These are phyloP conservation scores for Hibiscus mutabilis DNA, from an alignment of 345 rosid species.

Conservation along the genomic window DNA sequence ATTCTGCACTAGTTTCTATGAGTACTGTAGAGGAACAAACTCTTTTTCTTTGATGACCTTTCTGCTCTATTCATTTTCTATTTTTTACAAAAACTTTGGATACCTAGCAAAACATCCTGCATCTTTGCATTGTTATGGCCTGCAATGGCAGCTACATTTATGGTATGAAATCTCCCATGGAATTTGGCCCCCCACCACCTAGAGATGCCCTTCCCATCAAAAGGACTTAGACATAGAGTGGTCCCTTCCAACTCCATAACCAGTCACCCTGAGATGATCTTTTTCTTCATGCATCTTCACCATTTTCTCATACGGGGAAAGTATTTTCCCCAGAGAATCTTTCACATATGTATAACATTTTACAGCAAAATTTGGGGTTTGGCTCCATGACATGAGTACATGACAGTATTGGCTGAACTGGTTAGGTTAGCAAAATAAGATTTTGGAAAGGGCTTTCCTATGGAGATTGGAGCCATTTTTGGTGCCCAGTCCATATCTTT, in stretches of 20 bases:
- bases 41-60: neutral
- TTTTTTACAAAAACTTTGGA: slow-evolving; percentile 27
- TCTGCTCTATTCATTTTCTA: neutral
- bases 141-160: slow-evolving; percentile 18
- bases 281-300: neutral
- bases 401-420: neutral
- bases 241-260: slow-evolving; percentile 14
- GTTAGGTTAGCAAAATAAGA: neutral
- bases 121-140: slow-evolving; percentile 33
- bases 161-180: slow-evolving; percentile 19
- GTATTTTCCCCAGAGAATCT: neutral
- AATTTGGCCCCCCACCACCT: slow-evolving; percentile 21
- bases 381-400: neutral
- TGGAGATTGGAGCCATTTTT: neutral
- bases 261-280: neutral
- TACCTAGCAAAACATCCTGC: slow-evolving; percentile 21
- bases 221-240: slow-evolving; percentile 6
- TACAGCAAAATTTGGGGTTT: neutral
- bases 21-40: neutral
- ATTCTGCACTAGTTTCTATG: neutral
- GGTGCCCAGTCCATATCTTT: neutral
- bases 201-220: slow-evolving; percentile 26
- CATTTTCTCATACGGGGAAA: neutral
- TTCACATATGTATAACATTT: neutral
- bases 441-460: neutral